Evolutionary conservation across 2,329 filamentous ascomycete species (phyloP), one percentile per base, ranked within the genome.

Genomic region (Cordyceps cicadae): DNA sequence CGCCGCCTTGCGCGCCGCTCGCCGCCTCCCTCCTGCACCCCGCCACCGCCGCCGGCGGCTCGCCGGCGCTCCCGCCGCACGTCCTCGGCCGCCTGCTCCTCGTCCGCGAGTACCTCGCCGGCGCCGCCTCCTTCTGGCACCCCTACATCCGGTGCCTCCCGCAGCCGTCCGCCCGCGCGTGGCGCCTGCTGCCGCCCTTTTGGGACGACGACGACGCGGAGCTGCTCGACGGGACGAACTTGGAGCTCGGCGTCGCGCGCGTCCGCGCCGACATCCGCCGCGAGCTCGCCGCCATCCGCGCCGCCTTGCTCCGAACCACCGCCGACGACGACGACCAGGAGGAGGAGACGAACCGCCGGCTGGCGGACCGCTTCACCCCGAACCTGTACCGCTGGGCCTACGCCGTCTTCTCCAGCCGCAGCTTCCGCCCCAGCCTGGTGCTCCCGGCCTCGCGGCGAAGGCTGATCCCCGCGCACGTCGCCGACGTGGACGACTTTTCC

Each of bases 401-500:
- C 66, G 81, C 80, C 65, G 81, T 87, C 61, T 87, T 87, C 64
- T 83, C 83, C 2, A 86, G 82, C 66, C 79, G 86, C 65, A 87
- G 85, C 69, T 88, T 88, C 68, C 77, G 83, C 2, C 81, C 84
- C 0, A 83, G 81, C 3, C 76, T 84, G 46, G 88, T 92, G 67
- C 81, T 87, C 74, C 90, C 90, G 53, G 88, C 90, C 14, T 84
- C 85, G 64, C 88, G 87, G 74, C 90, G 87, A 67, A 80, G 85
- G 70, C 90, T 87, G 32, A 68, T 75, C 3, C 70, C 74, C 0
- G 60, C 72, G 1, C 69, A 70, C 9, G 67, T 71, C 1, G 64
- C 69, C 37, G n/a, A n/a, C n/a, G 37, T 76, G 4, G 83, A 87
- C 56, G 82, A 85, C 66, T 87, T 89, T 62, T 87, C 87, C 1